Evolutionary conservation across 495 filamentous ascomycete species (phyloP), one percentile per base, ranked within the genome.

Genomic region (Penicillium turbatum): DNA sequence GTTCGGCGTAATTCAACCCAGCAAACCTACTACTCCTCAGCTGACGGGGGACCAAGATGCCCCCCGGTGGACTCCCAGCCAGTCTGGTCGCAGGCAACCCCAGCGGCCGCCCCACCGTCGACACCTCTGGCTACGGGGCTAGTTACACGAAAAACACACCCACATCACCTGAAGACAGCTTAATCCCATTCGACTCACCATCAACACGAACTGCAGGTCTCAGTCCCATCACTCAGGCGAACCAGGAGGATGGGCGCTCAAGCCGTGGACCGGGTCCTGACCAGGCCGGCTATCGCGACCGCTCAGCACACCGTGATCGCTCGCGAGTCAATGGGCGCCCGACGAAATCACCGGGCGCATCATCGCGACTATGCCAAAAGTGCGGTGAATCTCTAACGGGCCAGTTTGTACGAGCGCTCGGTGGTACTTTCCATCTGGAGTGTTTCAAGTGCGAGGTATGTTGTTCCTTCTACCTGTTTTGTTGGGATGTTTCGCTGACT

Each of bases 391-490:
- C 83, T 39, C 77, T 99, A 59, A 92, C 89, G 1, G 95, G 95
- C 16, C 95, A 97, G 67, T 99, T 97, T 69, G 93, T 99, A 46
- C 82, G 93, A 57, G 93, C 93, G 9, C 70, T 99, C 30, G 87
- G 87, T 21, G 90, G 88, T 29, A 97, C 92, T 44, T 99, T 87
- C 66, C 93, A 99, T 78, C 73, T 99, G 48, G 93, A 99, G 62
- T 99, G 93, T 77, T 99, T 99, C 68, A 93, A 86, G 69, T 99
- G 93, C 71, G 82, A 90, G 70, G 93, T 97, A 80, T 76, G 88
- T 60, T 21, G 3, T 10, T 13, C 24, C 1, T 80, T 42, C 7
- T 40, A 27, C 17, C 29, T 27, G 39, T 2, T 17, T 12, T 24
- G 11, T 26, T 17, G 1, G 35, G 5, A 6, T 12, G 17, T n/a